Conservation (phyloP, 1,139 yeast species). For the Scheffersomyces titani region DNA sequence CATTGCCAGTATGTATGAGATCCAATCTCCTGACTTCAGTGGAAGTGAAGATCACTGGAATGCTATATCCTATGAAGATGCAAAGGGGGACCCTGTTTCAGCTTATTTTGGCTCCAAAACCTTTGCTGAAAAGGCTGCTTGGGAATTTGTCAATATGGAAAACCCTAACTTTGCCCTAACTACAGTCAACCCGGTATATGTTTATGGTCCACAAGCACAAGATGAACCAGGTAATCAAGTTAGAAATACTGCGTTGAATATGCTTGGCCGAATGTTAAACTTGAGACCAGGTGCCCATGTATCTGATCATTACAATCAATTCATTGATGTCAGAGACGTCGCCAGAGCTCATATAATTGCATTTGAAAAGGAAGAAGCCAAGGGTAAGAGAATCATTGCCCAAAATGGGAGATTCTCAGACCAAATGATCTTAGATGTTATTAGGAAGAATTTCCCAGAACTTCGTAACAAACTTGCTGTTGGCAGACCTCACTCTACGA, state of each 20-base stretch:
- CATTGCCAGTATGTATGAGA: conserved; percentile 14
- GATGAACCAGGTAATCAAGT: too few relatives aligned
- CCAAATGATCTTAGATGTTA: conserved; percentile 37
- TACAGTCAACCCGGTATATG: conserved; percentile 22
- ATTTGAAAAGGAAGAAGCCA: conserved; percentile 26
- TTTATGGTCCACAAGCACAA: conserved; percentile 25
- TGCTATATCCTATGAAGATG: conserved; percentile 33
- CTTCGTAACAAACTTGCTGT: conserved; percentile 1
- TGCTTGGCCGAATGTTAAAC: too few relatives aligned
- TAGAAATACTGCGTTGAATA: too few relatives aligned
- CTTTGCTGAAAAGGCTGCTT: conserved; percentile 55
- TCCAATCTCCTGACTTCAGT: conserved; percentile 9
- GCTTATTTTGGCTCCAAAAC: conserved; percentile 56
- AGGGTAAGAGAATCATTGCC: conserved; percentile 43
- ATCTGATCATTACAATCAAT: too few relatives aligned
- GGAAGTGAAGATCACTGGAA: conserved; percentile 41
- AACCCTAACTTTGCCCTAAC: conserved; percentile 9
- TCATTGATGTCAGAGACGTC: conserved; percentile 44
- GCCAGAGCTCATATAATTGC: conserved; percentile 42
- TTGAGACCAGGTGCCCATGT: too few relatives aligned
- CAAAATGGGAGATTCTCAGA: conserved; percentile 31
- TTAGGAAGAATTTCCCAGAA: conserved; percentile 17
- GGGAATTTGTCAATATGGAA: conserved; percentile 34
- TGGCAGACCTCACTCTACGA: background rate
- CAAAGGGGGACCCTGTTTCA: conserved; percentile 19